Evolutionary conservation across 805 yeast species (phyloP).

Genomic region (Clavispora phyllophila): DNA sequence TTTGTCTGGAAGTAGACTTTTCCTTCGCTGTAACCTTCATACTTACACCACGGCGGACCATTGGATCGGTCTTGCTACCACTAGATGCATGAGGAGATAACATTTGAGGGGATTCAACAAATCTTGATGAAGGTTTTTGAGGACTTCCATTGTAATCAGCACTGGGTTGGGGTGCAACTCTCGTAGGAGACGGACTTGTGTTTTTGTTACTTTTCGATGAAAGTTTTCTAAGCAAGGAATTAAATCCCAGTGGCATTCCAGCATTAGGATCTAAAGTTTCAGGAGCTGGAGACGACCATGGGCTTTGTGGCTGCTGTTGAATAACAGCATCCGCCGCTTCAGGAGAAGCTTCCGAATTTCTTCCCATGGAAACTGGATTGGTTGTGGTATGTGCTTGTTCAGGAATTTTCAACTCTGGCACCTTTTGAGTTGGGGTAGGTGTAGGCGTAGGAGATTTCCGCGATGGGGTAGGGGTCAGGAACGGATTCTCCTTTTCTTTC

Average conservation of each 20-base stretch:
- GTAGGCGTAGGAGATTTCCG: not conserved
- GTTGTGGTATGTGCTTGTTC: constrained; percentile 37
- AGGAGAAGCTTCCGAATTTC: constrained; percentile 12
- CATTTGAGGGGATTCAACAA: constrained; percentile 3
- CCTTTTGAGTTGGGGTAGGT: not conserved
- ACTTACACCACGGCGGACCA: constrained; percentile 57
- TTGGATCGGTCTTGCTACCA: constrained; percentile 28
- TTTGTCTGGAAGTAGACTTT: constrained; percentile 20
- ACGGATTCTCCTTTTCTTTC: constrained; percentile 2
- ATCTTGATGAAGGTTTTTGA: not conserved
- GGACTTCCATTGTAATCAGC: constrained; percentile 3
- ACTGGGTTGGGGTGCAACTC: not conserved
- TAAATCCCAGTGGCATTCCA: constrained; percentile 24
- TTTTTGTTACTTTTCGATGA: constrained; percentile 28
- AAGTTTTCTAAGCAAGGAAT: constrained; percentile 32
- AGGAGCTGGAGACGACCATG: constrained; percentile 15
- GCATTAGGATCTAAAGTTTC: constrained; percentile 31
- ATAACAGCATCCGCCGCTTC: constrained; percentile 14
- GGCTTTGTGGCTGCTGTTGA: constrained; percentile 26
- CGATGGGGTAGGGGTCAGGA: constrained; percentile 1
- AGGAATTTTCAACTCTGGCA: constrained; percentile 18
- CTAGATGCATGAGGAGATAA: constrained; percentile 13
- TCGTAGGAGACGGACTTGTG: constrained; percentile 10
- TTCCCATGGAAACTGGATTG: constrained; percentile 13
- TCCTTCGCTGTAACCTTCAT: constrained; percentile 58